These are phyloP conservation scores for Podaxis pistillaris DNA, from an alignment of 768 basidiomycete genomes.

Conservation along the genomic window DNA sequence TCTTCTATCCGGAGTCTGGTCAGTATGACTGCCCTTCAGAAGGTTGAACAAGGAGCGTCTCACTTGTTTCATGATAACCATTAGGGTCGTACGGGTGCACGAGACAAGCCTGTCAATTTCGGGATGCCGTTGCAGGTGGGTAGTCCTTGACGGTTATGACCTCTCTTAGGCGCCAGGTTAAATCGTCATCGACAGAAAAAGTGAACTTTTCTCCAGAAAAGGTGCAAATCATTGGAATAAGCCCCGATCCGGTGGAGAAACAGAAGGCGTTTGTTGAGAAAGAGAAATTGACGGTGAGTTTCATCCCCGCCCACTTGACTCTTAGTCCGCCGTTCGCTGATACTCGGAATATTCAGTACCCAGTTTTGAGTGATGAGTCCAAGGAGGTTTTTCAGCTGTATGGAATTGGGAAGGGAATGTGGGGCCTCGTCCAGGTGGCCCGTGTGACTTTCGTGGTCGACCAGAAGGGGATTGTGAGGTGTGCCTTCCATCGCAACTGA, in stretches of 20 bases:
- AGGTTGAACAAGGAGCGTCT: background rate
- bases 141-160: background rate
- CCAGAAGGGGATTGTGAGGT: constrained; percentile 65
- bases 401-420: constrained; percentile 59
- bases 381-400: constrained; percentile 65
- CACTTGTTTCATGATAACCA: too few species aligned
- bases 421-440: constrained; percentile 59
- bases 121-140: constrained; percentile 72
- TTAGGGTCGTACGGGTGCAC: constrained; percentile 79
- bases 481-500: constrained; percentile 19
- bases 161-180: too few species aligned
- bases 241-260: constrained; percentile 66
- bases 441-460: constrained; percentile 81
- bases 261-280: constrained; percentile 77
- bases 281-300: constrained; percentile 58
- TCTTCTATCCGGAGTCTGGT: constrained; percentile 81
- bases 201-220: constrained; percentile 63
- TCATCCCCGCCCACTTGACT: background rate
- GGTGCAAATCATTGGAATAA: constrained; percentile 71
- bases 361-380: constrained; percentile 70
- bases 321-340: background rate
- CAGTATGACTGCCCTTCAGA: constrained; percentile 14
- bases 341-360: constrained; percentile 48
- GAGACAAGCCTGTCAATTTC: constrained; percentile 77
- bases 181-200: constrained; percentile 42